A percentile compares a stretch with the other conserved stretches of the same genome.
These are phyloP conservation scores for Metschnikowia bowlesiae DNA, from an alignment of 805 yeast genomes.

Conservation along the genomic window DNA sequence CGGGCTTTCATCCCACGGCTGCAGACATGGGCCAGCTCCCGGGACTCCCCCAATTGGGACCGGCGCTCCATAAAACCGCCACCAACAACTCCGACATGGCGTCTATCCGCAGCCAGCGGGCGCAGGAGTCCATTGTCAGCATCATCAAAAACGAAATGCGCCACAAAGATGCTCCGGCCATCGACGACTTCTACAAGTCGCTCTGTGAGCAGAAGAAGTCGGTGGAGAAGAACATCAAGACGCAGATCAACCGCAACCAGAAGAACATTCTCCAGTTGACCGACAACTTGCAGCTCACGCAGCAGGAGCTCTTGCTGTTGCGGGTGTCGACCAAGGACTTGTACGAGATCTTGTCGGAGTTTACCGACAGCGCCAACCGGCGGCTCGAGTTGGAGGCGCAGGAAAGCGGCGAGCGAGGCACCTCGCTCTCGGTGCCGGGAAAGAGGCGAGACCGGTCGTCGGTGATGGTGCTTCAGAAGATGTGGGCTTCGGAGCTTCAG, in stretches of 20 bases:
- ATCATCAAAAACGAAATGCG: constrained; percentile 39
- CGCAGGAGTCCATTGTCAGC: constrained; percentile 11
- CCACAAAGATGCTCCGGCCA: constrained; percentile 66
- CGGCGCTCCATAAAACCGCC: constrained; percentile 11
- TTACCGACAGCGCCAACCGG: constrained; percentile 58
- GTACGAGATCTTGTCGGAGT: constrained; percentile 52
- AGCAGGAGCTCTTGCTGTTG: constrained; percentile 57
- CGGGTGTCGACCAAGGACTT: constrained; percentile 58
- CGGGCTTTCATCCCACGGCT: constrained; percentile 6
- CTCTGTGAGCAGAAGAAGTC: constrained; percentile 45
- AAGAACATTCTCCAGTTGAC: constrained; percentile 57
- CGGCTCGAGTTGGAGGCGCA: constrained; percentile 37
- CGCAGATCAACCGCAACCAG: constrained; percentile 57
- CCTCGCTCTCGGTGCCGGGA: constrained; percentile 9
- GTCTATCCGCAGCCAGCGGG: constrained; percentile 12
- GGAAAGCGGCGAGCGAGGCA: constrained; percentile 2
- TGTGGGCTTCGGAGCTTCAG: constrained; percentile 75
- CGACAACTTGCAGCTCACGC: constrained; percentile 58
- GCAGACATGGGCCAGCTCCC: constrained; percentile 11
- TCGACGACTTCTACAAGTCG: constrained; percentile 62
- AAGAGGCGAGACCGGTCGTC: constrained; percentile 58
- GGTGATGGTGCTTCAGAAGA: constrained; percentile 65
- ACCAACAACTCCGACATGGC: constrained; percentile 11
- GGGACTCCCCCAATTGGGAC: constrained; percentile 20
- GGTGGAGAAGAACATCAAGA: constrained; percentile 55